Evolutionary conservation across 768 basidiomycete genomes (phyloP), one percentile per base, ranked within the genome.

Genomic region (Hemileccinum impolitum): DNA sequence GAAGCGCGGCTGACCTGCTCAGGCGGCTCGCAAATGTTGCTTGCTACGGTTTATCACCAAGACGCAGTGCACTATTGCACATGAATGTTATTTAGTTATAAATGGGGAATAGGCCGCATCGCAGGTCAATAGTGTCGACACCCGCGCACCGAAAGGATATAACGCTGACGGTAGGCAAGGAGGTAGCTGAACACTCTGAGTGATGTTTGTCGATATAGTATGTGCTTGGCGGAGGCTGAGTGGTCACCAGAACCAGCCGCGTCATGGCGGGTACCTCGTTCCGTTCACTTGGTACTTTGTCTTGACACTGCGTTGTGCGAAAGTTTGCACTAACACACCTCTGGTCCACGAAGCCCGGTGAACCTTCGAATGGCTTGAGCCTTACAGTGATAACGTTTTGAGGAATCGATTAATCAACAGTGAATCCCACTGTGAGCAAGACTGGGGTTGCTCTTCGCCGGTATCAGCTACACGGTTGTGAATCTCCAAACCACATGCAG

Each of bases 161-260:
- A 58, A 94, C 93, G 28, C 73, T 98, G 26, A 95, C 94, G 2
- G 86, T 98, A 37, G 94, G 98, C 70, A 43, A 67, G n/a, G n/a
- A n/a, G n/a, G n/a, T n/a, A n/a, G n/a, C n/a, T n/a, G n/a, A n/a
- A n/a, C n/a, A n/a, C n/a, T n/a, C n/a, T n/a, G n/a, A n/a, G n/a
- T n/a, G n/a, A n/a, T n/a, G n/a, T n/a, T n/a, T n/a, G n/a, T n/a
- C n/a, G n/a, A n/a, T n/a, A n/a, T 54, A 91, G 94, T 59, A 99
- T 99, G 96, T 99, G 96, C 71, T 73, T 99, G 43, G 96, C 98
- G 32, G 96, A 98, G 72, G 95, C 98, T 43, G 91, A 93, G 67
- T 80, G 91, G 52, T 91, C 93, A 49, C 93, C 92, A 39, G 94
- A 95, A 73, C 94, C 93, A 18, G 85, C 94, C 30, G 92, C 94